A percentile compares a stretch with the other conserved stretches of the same genome.
These are phyloP conservation scores for Medicago arabica DNA, from an alignment of 306 rosid species.

Conservation along the genomic window DNA sequence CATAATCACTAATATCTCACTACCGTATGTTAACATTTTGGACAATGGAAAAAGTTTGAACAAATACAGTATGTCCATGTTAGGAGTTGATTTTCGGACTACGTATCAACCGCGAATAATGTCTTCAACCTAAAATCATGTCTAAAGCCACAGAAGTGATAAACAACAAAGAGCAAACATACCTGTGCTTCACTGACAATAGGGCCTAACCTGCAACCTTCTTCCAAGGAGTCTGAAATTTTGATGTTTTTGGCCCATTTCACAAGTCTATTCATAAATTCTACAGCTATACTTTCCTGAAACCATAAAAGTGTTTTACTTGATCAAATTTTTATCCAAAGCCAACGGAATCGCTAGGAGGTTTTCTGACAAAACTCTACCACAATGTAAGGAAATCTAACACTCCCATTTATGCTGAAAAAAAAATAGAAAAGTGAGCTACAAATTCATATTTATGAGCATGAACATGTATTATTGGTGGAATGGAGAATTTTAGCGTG, in stretches of 20 bases:
- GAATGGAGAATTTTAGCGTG: slow-evolving; percentile 8
- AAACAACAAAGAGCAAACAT: slow-evolving; percentile 16
- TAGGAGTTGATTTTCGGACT: neutral
- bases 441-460: slow-evolving; percentile 5
- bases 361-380: neutral
- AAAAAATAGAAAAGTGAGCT: slow-evolving; percentile 4
- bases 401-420: neutral
- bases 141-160: neutral
- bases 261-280: slow-evolving; percentile 74
- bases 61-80: neutral
- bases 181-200: slow-evolving; percentile 90
- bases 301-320: slow-evolving; percentile 31
- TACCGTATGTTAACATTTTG: too few relatives aligned
- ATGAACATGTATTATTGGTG: slow-evolving; percentile 9
- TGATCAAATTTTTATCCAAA: neutral
- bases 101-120: neutral
- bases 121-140: neutral
- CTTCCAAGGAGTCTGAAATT: slow-evolving; percentile 94
- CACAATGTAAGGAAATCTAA: neutral
- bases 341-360: slow-evolving; percentile 7
- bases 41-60: neutral
- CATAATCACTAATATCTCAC: too few relatives aligned
- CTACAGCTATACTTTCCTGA: slow-evolving; percentile 86
- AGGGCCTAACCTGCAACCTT: slow-evolving; percentile 99
- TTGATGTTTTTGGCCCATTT: slow-evolving; percentile 83